Evolutionary conservation across 768 basidiomycete genomes (phyloP).

Genomic region (Naganishia kalamii): DNA sequence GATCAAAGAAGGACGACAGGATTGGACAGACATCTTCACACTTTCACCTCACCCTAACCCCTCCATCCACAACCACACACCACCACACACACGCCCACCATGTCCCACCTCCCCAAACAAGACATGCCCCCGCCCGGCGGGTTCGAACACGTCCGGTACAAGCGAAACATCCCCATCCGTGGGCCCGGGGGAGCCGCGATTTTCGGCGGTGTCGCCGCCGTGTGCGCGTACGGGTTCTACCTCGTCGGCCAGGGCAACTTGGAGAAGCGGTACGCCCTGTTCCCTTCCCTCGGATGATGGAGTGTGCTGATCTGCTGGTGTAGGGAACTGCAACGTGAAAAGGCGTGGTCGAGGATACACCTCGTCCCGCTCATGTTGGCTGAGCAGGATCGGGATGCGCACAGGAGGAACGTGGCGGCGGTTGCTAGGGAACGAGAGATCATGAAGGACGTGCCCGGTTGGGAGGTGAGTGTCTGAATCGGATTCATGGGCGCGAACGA

Average conservation of each 20-base stretch:
- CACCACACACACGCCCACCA: slow-evolving; percentile 16
- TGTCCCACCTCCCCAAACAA: slow-evolving; percentile 50
- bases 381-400: slow-evolving; percentile 85
- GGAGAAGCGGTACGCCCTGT: slow-evolving; percentile 74
- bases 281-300: background rate
- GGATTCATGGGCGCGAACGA: background rate
- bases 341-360: slow-evolving; percentile 91
- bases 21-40: background rate
- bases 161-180: slow-evolving; percentile 84
- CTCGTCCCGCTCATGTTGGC: slow-evolving; percentile 85
- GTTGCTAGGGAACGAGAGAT: slow-evolving; percentile 74
- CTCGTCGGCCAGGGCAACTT: slow-evolving; percentile 81
- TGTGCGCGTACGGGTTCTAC: slow-evolving; percentile 89
- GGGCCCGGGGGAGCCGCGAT: slow-evolving; percentile 63
- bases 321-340: slow-evolving; percentile 88
- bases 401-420: slow-evolving; percentile 72
- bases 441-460: slow-evolving; percentile 87
- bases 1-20: no score
- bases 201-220: slow-evolving; percentile 73
- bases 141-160: slow-evolving; percentile 88
- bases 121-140: slow-evolving; percentile 94
- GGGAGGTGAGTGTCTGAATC: slow-evolving; percentile 68
- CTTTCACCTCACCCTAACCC: background rate
- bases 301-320: background rate
- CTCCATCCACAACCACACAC: background rate